Base-by-base conservation (phyloP, 371 early-diverging fungal genomes). In the Mortierella sp. region DNA sequence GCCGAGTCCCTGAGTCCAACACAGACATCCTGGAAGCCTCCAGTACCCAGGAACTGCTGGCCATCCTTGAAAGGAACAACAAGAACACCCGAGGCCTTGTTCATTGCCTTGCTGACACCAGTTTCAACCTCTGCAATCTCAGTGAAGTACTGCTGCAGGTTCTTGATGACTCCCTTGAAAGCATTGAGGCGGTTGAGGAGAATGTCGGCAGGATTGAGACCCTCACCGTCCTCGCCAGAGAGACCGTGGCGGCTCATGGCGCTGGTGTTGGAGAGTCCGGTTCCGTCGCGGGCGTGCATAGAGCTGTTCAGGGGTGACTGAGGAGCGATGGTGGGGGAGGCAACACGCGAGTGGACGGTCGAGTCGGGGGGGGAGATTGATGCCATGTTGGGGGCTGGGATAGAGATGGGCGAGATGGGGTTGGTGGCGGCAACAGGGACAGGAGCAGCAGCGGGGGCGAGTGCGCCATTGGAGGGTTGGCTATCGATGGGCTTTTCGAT, bases 41-140 rank as follows among this genome's bases (percentile, higher is more conserved):
- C 84, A 49, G 74, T 75, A 32, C 76, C 81, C 76, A 84, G 44
- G 76, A 84, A 84, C 71, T 84, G 84, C 71, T 84, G 84, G 35
- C 84, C 84, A 35, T 84, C 84, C 78, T 81, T 84, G 71, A 84
- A 84, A 21, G 84, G 84, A n/a, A 84, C 81, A 12, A 72, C 46
- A 43, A 84, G 60, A 18, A 78, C 71, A 38, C 76, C 71, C 27
- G 84, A 80, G 41, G 81, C 71, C 73, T 84, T 84, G 79, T 78
- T 70, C 78, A 78, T 75, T n/a, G 81, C 81, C 76, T 84, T 84
- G 78, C 81, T 78, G 44, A 76, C 74, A 10, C 65, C 71, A 3
- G 70, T 75, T 76, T 84, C 84, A 8, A 84, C 84, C 60, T 75
- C 38, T 18, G 78, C 81, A 12, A 84, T 71, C 63, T 84, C 84